A percentile compares a stretch with the other conserved stretches of the same genome.
phyloP scores from a whole-genome alignment of 257 asterid genomes.

The Gentiana straminea region DNA sequence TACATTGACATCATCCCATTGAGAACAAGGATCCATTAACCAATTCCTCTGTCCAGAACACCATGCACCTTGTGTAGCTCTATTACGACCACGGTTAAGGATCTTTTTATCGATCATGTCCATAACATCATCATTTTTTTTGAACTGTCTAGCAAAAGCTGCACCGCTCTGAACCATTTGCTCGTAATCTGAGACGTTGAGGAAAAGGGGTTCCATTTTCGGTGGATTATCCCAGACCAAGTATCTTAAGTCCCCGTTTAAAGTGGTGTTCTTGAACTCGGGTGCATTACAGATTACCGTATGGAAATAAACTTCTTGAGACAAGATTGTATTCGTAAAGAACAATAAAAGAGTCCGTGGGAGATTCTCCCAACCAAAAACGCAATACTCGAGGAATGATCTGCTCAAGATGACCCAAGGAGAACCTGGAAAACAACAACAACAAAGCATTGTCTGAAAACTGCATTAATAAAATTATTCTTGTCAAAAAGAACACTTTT shows the following conservation, averaged over 20 bases:
- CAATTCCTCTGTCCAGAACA: conserved; percentile 58
- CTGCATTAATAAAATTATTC: not conserved
- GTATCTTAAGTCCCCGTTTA: conserved; percentile 81
- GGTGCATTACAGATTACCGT: conserved; percentile 78
- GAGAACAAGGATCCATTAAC: conserved; percentile 79
- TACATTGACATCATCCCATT: conserved; percentile 78
- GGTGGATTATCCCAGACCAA: conserved; percentile 96
- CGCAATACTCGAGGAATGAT: conserved; percentile 73
- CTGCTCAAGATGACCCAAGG: conserved; percentile 92
- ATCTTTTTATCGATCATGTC: conserved; percentile 67
- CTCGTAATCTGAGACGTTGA: conserved; percentile 44
- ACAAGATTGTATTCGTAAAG: conserved; percentile 46
- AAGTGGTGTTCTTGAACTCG: conserved; percentile 64
- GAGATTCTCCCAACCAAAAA: conserved; percentile 94
- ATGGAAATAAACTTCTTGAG: conserved; percentile 93
- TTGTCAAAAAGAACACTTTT: too few species aligned
- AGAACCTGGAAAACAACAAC: conserved; percentile 49
- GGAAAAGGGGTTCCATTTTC: conserved; percentile 85
- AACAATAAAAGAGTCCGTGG: conserved; percentile 92
- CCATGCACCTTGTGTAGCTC: conserved; percentile 92
- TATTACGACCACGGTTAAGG: conserved; percentile 57
- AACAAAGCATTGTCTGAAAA: not conserved
- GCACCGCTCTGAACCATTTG: conserved; percentile 75
- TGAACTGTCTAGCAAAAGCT: conserved; percentile 84
- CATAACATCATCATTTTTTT: conserved; percentile 44